A percentile compares a stretch with the other conserved stretches of the same genome.
These are phyloP conservation scores for Saturnispora besseyi DNA, from an alignment of 805 yeast genomes.

Conservation along the genomic window DNA sequence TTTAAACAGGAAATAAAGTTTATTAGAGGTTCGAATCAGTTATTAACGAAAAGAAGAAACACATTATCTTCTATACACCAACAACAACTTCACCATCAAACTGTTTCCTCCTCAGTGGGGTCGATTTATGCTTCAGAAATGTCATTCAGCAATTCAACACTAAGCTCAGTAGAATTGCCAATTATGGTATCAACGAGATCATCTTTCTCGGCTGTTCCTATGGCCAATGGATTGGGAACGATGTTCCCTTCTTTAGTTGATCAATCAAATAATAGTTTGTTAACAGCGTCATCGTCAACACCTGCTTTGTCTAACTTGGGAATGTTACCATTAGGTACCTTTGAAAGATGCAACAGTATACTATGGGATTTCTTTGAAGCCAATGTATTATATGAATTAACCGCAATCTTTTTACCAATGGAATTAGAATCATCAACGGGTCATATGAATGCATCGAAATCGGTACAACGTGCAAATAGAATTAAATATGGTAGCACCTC, in stretches of 20 bases:
- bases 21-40: conserved; percentile 24
- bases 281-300: neutral
- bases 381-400: conserved; percentile 9
- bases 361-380: conserved; percentile 14
- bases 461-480: conserved; percentile 8
- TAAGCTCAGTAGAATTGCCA: conserved; percentile 9
- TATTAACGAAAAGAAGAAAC: conserved; percentile 17
- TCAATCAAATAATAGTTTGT: neutral
- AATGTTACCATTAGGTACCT: conserved; percentile 11
- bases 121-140: conserved; percentile 4
- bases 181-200: conserved; percentile 8
- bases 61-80: conserved; percentile 4
- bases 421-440: conserved; percentile 12
- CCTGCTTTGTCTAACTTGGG: conserved; percentile 5
- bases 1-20: conserved; percentile 23
- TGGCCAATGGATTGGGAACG: conserved; percentile 1
- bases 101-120: neutral
- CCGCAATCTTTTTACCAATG: conserved; percentile 11
- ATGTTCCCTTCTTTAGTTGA: conserved; percentile 2
- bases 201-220: neutral
- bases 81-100: neutral
- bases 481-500: conserved; percentile 7
- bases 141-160: neutral
- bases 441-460: conserved; percentile 6
- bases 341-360: conserved; percentile 11